These are phyloP conservation scores for Podospora conica DNA, from an alignment of 495 filamentous ascomycete genomes.

Conservation along the genomic window DNA sequence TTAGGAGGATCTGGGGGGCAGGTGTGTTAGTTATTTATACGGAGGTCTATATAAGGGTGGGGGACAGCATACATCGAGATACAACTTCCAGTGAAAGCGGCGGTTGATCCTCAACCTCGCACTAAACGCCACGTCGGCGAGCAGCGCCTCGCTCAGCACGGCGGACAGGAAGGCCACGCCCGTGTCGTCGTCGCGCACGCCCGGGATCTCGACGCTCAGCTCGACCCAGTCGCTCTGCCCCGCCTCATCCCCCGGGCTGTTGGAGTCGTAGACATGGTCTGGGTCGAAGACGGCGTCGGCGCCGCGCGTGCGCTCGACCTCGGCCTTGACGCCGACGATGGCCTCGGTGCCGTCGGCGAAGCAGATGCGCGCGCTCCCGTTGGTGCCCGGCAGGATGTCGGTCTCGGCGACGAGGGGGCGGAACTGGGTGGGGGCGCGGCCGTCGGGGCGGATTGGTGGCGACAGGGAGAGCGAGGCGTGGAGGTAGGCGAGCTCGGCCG, in stretches of 20 bases:
- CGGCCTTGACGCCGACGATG: slow-evolving; percentile 88
- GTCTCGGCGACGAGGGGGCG: slow-evolving; percentile 85
- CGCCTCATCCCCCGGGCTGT: slow-evolving; percentile 20
- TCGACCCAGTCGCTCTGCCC: slow-evolving; percentile 67
- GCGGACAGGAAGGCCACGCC: slow-evolving; percentile 76
- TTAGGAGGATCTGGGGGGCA: slow-evolving; percentile 68
- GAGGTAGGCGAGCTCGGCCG: slow-evolving; percentile 93
- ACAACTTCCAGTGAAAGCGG: slow-evolving; percentile 92
- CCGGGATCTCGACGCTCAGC: slow-evolving; percentile 78
- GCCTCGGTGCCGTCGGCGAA: slow-evolving; percentile 95
- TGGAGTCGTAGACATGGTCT: slow-evolving; percentile 15
- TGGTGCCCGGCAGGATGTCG: slow-evolving; percentile 78
- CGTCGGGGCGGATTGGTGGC: slow-evolving; percentile 86
- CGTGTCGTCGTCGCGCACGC: slow-evolving; percentile 83
- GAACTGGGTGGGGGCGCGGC: slow-evolving; percentile 76
- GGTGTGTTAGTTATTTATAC: slow-evolving; percentile 12
- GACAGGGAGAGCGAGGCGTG: slow-evolving; percentile 73
- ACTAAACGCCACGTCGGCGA: slow-evolving; percentile 66
- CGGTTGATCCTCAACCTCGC: slow-evolving; percentile 73
- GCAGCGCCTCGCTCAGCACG: slow-evolving; percentile 83
- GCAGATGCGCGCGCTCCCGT: slow-evolving; percentile 87
- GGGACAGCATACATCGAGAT: slow-evolving; percentile 69
- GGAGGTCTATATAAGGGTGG: neutral
- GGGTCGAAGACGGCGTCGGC: slow-evolving; percentile 25
- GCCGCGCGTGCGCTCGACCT: slow-evolving; percentile 66